Percentiles rank a stretch among this genome's conserved stretches.
Conservation (phyloP, 345 rosid species). For the Eucalyptus viminalis region DNA sequence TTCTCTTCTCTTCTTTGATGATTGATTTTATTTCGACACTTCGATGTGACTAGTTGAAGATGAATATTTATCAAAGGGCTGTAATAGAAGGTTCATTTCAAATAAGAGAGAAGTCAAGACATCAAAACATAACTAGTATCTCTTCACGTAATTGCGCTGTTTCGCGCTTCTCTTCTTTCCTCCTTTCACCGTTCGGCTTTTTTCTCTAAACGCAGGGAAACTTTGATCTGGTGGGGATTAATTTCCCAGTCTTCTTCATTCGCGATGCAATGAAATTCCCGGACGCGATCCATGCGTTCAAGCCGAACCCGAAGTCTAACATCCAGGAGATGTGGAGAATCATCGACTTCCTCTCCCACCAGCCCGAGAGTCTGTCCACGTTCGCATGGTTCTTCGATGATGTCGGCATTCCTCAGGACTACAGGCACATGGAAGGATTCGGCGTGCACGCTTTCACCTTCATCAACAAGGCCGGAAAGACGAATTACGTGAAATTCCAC, state of each 20-base stretch:
- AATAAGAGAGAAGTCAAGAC: not conserved
- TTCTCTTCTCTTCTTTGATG: not conserved
- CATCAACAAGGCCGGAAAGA: constrained; percentile 81
- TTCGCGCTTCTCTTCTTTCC: not conserved
- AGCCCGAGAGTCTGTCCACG: constrained; percentile 92
- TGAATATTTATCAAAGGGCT: not conserved
- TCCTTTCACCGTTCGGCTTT: not conserved
- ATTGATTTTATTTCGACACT: not conserved
- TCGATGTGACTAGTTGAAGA: not conserved
- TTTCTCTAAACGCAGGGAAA: constrained; percentile 49
- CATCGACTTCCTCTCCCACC: constrained; percentile 81
- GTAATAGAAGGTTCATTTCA: not conserved
- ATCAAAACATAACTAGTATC: not conserved
- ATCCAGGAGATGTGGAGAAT: constrained; percentile 97
- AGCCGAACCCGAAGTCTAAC: constrained; percentile 94
- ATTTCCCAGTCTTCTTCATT: constrained; percentile 87
- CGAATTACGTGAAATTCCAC: constrained; percentile 80
- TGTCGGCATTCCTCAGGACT: constrained; percentile 82
- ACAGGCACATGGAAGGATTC: constrained; percentile 88
- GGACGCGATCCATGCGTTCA: constrained; percentile 84
- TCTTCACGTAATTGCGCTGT: not conserved
- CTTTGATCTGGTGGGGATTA: constrained; percentile 98
- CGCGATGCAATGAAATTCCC: constrained; percentile 98
- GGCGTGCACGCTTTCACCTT: constrained; percentile 85
- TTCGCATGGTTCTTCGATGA: constrained; percentile 84